Evolutionary conservation across 805 yeast genomes (phyloP), one percentile per base, ranked within the genome.

Genomic region (Sugiyamaella smithiae): DNA sequence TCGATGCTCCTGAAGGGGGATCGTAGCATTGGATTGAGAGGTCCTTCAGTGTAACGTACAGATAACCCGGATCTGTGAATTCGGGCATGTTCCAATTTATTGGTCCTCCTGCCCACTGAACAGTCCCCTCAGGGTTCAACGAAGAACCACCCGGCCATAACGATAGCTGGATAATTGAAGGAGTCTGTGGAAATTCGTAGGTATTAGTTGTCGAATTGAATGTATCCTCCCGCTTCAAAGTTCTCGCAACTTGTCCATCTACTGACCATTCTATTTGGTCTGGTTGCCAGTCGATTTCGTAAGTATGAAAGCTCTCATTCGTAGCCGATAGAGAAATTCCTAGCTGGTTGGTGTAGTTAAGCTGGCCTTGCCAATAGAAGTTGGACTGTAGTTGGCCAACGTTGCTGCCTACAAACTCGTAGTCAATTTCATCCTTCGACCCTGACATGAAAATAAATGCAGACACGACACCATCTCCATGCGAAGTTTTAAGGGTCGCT

Each of bases 381-480:
- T 90, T 90, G 23, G 89, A 73, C 73, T 90, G 91, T 1, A 82
- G 85, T 17, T 67, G 64, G 23, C 75, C 74, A 58, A 86, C 69
- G 59, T 85, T 80, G 59, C 78, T 76, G 52, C 97, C 97, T 53
- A 88, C 83, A 58, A 81, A 84, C 71, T 90, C 97, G 62, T 69
- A 82, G 77, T 90, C 97, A 59, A 89, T 76, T 75, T 90, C 97
- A 71, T 89, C 97, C 71, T 87, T 81, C 29, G 84, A 86, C 61
- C 86, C 87, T 3, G 95, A 85, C 68, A 80, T 85, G 47, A 88
- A 66, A 67, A 89, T 88, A 59, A 82, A 80, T 19, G 96, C 90
- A 7, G 95, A 77, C 49, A 89, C 78, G 31, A 89, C 96, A 73
- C 97, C 97, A 11, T 67, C 72, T 36, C 77, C 78, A 61, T 80